These are phyloP conservation scores for Xylaria sp. DNA, from an alignment of 2,329 filamentous ascomycete species.

Conservation along the genomic window DNA sequence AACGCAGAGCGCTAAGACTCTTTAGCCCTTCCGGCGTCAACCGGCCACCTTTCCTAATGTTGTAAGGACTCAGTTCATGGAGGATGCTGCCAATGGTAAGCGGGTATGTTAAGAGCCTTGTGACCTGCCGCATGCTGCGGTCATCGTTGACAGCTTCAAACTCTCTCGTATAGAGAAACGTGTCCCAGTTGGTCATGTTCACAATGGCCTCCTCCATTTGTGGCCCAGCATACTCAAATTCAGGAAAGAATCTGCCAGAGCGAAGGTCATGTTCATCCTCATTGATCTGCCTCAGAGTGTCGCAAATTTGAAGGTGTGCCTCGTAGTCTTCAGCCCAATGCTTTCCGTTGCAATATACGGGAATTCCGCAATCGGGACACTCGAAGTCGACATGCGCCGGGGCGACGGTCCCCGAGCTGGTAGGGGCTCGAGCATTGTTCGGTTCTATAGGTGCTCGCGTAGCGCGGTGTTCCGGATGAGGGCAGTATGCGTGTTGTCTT, in stretches of 20 bases:
- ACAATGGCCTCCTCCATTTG: constrained; percentile 93
- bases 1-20: constrained; percentile 91
- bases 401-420: constrained; percentile 65
- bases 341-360: constrained; percentile 91
- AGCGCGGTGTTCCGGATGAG: constrained; percentile 86
- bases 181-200: constrained; percentile 99
- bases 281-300: constrained; percentile 91
- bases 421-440: constrained; percentile 71
- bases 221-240: constrained; percentile 89
- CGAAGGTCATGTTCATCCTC: constrained; percentile 97
- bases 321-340: constrained; percentile 98
- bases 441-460: constrained; percentile 75
- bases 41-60: constrained; percentile 76
- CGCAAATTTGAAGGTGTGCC: constrained; percentile 89
- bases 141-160: constrained; percentile 93
- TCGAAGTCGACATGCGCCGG: constrained; percentile 91
- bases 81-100: constrained; percentile 90
- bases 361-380: constrained; percentile 94
- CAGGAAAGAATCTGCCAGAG: constrained; percentile 90
- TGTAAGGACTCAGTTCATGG: constrained; percentile 95
- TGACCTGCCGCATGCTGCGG: constrained; percentile 90
- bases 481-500: constrained; percentile 91
- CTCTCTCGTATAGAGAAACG: constrained; percentile 90
- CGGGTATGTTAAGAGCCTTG: constrained; percentile 92
- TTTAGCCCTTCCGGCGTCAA: constrained; percentile 91